phyloP scores from a whole-genome alignment of 2,329 filamentous ascomycete species.

The Talaromyces piceae region DNA sequence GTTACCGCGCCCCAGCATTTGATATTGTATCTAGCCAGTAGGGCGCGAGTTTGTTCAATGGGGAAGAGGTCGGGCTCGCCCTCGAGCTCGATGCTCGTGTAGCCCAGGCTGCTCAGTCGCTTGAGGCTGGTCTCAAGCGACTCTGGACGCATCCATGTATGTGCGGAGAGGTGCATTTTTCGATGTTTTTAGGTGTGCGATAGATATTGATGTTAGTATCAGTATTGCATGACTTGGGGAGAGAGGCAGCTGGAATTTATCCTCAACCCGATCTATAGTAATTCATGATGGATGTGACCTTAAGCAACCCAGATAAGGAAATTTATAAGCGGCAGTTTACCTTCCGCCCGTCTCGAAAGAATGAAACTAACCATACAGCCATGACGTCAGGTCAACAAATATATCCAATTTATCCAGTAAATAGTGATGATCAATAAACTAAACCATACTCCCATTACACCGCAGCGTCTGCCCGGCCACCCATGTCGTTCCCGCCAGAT shows the following conservation, averaged over 20 bases:
- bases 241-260: neutral
- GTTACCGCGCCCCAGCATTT: conserved; percentile 10
- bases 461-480: conserved; percentile 42
- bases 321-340: neutral
- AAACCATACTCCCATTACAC: conserved; percentile 34
- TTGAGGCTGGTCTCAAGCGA: conserved; percentile 4
- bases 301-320: neutral
- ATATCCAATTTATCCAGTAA: too few species aligned
- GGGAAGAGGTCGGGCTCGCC: conserved; percentile 6
- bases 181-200: too few species aligned
- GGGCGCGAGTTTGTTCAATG: neutral
- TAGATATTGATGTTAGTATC: too few species aligned
- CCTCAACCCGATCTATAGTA: neutral
- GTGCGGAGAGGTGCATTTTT: conserved; percentile 7
- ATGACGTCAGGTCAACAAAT: too few species aligned
- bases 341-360: neutral
- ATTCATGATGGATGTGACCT: neutral
- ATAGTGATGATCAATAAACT: too few species aligned
- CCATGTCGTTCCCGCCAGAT: conserved; percentile 35
- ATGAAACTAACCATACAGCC: too few species aligned
- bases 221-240: too few species aligned
- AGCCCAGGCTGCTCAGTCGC: conserved; percentile 7
- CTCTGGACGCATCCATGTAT: conserved; percentile 10
- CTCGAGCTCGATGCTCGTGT: conserved; percentile 9
- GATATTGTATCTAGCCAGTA: conserved; percentile 7